A percentile compares a stretch with the other conserved stretches of the same genome.
Conservation (phyloP, 2,329 filamentous ascomycete species). For the Sporothrix inflata region DNA sequence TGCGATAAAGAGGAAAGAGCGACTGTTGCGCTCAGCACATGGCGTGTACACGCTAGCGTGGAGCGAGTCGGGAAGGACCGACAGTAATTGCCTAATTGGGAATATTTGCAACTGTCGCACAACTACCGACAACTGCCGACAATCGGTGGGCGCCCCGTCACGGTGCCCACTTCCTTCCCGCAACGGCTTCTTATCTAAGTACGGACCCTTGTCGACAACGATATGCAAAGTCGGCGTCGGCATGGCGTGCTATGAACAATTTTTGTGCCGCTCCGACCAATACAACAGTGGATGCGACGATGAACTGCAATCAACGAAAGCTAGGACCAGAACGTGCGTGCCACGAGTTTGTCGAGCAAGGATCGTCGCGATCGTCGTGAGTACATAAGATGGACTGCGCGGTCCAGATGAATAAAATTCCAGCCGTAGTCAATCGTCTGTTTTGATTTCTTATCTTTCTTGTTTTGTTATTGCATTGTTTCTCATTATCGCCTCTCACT, state of each 20-base stretch:
- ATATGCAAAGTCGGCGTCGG: not conserved
- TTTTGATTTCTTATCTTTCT: not conserved
- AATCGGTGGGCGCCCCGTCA: not conserved
- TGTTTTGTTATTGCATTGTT: not conserved
- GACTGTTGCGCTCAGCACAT: not conserved
- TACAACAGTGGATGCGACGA: not conserved
- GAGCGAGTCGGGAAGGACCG: not conserved
- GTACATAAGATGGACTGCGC: not conserved
- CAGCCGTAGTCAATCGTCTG: not conserved
- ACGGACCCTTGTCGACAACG: not conserved
- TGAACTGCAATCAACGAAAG: not conserved
- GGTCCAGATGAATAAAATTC: not conserved
- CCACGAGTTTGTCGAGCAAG: not conserved
- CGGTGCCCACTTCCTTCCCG: not conserved
- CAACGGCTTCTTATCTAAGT: not conserved
- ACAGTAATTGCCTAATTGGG: not conserved
- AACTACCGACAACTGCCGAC: not conserved
- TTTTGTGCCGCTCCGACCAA: not conserved
- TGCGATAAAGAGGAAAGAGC: not conserved
- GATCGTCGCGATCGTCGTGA: not conserved
- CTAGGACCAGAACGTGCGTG: not conserved
- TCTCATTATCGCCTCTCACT: not conserved
- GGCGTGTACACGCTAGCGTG: not conserved
- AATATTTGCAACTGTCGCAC: not conserved
- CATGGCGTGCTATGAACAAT: not conserved